Evolutionary conservation across 805 yeast genomes (phyloP), one percentile per base, ranked within the genome.

Genomic region (Debaryomyces castellii): DNA sequence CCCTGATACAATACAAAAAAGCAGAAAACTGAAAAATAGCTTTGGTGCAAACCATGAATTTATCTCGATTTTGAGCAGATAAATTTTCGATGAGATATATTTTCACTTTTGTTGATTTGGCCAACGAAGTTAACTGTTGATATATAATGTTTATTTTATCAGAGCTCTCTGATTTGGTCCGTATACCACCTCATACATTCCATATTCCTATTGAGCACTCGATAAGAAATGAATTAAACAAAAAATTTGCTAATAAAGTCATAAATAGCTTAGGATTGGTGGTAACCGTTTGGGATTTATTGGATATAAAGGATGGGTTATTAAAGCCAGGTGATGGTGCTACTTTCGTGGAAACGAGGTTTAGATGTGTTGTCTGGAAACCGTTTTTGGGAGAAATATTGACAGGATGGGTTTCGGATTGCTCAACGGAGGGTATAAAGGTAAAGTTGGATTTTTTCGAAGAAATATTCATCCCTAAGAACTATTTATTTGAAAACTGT

Each of bases 301-400:
- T 83, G 38, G 77, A 77, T n/a, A 82, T 87, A 21, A 88, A 87
- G 40, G 98, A 94, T 55, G 99, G 98, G 4, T 74, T 88, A 51
- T 73, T 94, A 48, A 86, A 83, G 56, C 96, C 96, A 1, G 98
- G 99, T 7, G 98, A 94, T 66, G 98, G 99, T 7, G 89, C 91
- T 1, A 77, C 89, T 4, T 91, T 76, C 56, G 82, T 89, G 34
- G 86, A 84, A 51, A 87, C 85, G 16, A 77, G 73, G 45, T 88
- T 90, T 59, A 69, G 97, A 42, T 74, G 86, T 39, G 72, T 91
- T 8, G 84, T 92, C 1, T 94, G 94, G 77, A 87, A 91, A 52
- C 99, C 99, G 0, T 92, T 92, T 64, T 83, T 89, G 1, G 99
- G 99, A 8, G 99, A 94, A 62, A 81, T 92, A 6, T 64, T 94